phyloP scores from a whole-genome alignment of 169 alveolate species.

The Cryptosporidium muris region DNA sequence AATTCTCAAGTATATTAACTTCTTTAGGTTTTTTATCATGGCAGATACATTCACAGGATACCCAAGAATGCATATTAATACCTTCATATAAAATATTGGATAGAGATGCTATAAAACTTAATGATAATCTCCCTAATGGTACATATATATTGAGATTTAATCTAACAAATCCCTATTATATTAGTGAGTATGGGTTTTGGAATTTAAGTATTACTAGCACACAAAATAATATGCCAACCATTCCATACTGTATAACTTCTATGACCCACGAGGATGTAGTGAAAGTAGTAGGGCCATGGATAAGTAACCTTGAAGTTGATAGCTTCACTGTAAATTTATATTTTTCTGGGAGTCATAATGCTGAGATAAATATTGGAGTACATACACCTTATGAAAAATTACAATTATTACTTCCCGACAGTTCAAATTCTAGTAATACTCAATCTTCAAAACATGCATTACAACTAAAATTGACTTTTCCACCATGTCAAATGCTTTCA shows the following conservation, averaged over 20 bases:
- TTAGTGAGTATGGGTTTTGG: constrained; percentile 34
- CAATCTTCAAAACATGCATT: background rate
- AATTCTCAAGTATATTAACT: constrained; percentile 21
- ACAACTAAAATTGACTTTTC: constrained; percentile 56
- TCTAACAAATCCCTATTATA: constrained; percentile 21
- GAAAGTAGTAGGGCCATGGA: constrained; percentile 16
- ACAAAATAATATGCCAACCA: constrained; percentile 59
- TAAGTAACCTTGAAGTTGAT: constrained; percentile 12
- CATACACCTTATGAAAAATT: background rate
- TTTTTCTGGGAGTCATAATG: constrained; percentile 35
- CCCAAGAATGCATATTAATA: constrained; percentile 30
- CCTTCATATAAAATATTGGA: constrained; percentile 32
- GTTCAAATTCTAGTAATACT: too few relatives aligned
- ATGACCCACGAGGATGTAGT: constrained; percentile 21
- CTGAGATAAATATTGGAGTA: constrained; percentile 1
- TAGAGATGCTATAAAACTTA: constrained; percentile 18
- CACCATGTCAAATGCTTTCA: constrained; percentile 11
- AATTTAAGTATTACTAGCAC: constrained; percentile 63
- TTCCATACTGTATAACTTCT: constrained; percentile 38
- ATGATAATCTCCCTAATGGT: constrained; percentile 44
- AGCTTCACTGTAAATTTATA: constrained; percentile 18
- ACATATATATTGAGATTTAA: constrained; percentile 48
- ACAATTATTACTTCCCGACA: too few relatives aligned
- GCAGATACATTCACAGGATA: constrained; percentile 39
- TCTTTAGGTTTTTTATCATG: constrained; percentile 49